A percentile compares a stretch with the other conserved stretches of the same genome.
phyloP scores from a whole-genome alignment of 371 early-diverging fungal species.

The Lichtheimia corymbifera region DNA sequence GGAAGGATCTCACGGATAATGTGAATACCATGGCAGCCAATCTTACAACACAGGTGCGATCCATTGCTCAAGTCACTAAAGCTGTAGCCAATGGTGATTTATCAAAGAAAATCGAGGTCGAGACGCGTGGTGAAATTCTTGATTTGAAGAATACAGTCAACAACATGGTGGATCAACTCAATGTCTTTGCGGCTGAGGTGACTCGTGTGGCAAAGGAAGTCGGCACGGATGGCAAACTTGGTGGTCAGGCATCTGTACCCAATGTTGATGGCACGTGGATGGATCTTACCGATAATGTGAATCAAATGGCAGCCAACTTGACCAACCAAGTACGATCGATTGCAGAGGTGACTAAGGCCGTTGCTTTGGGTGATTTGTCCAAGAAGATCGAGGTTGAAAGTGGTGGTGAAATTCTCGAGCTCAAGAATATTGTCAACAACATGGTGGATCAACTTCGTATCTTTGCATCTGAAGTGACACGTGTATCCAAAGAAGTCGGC shows the following conservation, averaged over 20 bases:
- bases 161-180: constrained; percentile 56
- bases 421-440: not conserved
- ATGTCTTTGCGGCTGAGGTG: constrained; percentile 22
- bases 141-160: constrained; percentile 66
- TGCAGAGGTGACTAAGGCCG: constrained; percentile 33
- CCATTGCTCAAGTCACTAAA: constrained; percentile 50
- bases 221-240: not conserved
- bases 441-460: not conserved
- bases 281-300: not conserved
- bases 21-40: constrained; percentile 41
- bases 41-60: constrained; percentile 29
- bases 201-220: constrained; percentile 1
- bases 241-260: not conserved
- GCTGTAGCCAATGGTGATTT: constrained; percentile 58
- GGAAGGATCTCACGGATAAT: constrained; percentile 61
- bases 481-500: not conserved
- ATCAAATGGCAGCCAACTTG: constrained; percentile 1
- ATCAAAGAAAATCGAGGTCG: constrained; percentile 57
- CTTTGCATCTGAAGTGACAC: not conserved
- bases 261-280: constrained; percentile 1
- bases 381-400: constrained; percentile 42
- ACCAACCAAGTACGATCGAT: not conserved
- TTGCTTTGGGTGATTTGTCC: constrained; percentile 14
- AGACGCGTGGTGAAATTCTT: constrained; percentile 65
- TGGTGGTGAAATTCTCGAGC: constrained; percentile 50